Conservation (phyloP, 2,329 filamentous ascomycete species). For the Rutstroemia sp. region DNA sequence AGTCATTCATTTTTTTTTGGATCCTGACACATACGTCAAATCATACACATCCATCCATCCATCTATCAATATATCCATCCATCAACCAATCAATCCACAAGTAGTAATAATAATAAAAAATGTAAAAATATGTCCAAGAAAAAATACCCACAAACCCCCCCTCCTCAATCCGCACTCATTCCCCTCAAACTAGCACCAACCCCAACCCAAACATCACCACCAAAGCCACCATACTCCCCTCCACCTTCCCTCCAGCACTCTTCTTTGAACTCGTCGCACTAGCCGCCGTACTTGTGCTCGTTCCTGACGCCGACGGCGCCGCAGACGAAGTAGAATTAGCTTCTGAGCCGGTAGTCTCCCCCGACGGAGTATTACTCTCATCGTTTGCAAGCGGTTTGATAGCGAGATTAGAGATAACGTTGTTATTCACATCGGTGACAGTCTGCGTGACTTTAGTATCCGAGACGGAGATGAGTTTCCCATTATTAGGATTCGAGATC, state of each 20-base stretch:
- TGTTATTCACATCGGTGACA: conserved; percentile 49
- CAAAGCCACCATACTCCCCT: conserved; percentile 6
- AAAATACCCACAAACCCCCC: neutral
- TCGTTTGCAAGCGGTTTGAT: conserved; percentile 46
- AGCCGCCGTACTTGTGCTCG: neutral
- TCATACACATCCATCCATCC: neutral
- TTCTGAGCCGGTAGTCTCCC: conserved; percentile 5
- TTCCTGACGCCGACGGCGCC: conserved; percentile 31
- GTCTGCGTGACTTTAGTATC: conserved; percentile 45
- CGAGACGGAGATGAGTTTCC: conserved; percentile 56
- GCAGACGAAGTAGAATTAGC: neutral
- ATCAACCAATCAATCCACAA: neutral
- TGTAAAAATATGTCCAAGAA: conserved; percentile 1
- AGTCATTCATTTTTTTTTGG: neutral
- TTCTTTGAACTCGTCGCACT: conserved; percentile 3
- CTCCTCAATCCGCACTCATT: too few relatives aligned
- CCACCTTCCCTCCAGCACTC: conserved; percentile 1
- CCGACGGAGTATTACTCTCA: conserved; percentile 44
- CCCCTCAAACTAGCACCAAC: neutral
- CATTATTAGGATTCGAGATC: conserved; percentile 54
- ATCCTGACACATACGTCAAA: neutral
- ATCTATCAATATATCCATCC: too few relatives aligned
- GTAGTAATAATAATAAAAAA: neutral
- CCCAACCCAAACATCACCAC: conserved; percentile 1
- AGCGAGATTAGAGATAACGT: conserved; percentile 53